Percentiles rank a stretch among this genome's conserved stretches.
phyloP scores from a whole-genome alignment of 345 rosid genomes.

The Eutrema heterophyllum region DNA sequence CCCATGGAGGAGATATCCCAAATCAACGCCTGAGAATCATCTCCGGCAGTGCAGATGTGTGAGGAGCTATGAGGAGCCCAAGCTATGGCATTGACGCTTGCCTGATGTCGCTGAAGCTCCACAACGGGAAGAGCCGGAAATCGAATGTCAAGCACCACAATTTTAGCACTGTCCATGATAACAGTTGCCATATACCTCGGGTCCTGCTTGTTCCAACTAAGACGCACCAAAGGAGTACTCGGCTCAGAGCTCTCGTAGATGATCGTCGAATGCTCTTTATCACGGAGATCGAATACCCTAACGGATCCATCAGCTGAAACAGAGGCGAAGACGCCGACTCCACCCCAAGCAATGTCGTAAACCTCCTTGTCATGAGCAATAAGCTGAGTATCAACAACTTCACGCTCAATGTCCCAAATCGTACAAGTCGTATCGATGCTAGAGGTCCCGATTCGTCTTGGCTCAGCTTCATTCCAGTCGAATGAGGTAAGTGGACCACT shows the following conservation, averaged over 20 bases:
- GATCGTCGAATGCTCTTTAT: conserved; percentile 89
- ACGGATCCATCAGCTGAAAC: conserved; percentile 87
- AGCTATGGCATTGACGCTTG: conserved; percentile 80
- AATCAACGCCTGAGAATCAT: conserved; percentile 88
- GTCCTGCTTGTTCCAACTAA: conserved; percentile 96
- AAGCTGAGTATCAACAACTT: conserved; percentile 80
- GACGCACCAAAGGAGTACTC: conserved; percentile 67
- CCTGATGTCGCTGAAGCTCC: conserved; percentile 84
- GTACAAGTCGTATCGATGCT: conserved; percentile 94
- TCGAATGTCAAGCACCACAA: conserved; percentile 80
- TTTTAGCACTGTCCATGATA: conserved; percentile 81
- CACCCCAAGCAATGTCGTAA: conserved; percentile 95
- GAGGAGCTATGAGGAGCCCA: conserved; percentile 97
- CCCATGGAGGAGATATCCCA: conserved; percentile 90
- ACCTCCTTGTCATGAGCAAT: conserved; percentile 96
- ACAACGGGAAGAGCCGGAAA: conserved; percentile 84
- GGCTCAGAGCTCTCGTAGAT: conserved; percentile 89
- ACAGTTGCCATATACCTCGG: conserved; percentile 96
- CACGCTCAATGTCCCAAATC: conserved; percentile 89
- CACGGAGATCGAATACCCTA: conserved; percentile 79
- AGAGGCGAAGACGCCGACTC: conserved; percentile 87
- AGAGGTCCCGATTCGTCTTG: conserved; percentile 82
- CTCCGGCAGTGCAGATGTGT: conserved; percentile 87
- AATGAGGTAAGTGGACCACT: conserved; percentile 93
- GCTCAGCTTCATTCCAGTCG: conserved; percentile 97